Base-by-base conservation (phyloP, 495 filamentous ascomycete genomes). In the Penicillium lagena region DNA sequence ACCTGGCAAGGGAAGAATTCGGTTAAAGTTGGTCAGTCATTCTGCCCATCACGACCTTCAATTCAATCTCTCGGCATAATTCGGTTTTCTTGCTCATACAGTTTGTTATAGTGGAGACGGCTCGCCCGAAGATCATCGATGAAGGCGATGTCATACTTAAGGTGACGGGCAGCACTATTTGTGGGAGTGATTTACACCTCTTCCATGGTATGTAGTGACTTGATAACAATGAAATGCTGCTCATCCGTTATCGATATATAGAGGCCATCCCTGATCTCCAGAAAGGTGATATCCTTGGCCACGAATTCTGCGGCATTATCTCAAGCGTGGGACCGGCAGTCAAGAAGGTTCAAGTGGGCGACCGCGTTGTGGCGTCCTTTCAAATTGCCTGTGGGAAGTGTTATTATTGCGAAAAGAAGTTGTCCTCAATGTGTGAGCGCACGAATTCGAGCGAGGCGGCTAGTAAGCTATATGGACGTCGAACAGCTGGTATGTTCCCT, bases 201-300 rank as follows among this genome's bases (percentile, higher is more conserved):
- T 77, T 85, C 29, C 88, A 95, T 53, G 82, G 78, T 65, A 48
- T 43, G 47, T 6, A 2, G 4, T 22, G 22, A 22, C 22, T 22
- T 7, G 22, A 39, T 51, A 22, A 52, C 17, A 5, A 12, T 9
- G 35, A 9, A 22, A 4, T 17, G 17, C 6, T 6, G 22, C 2
- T 22, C 6, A 22, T 22, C 22, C 4, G 22, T 22, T 22, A 22
- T 6, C 22, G 4, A 22, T 22, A 0, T 22, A 0, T 35, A 72
- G 72, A 80, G 28, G 62, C 68, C 12, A 76, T 95, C 27, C 65
- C 90, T 4, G 75, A 94, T 55, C 51, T 95, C 31, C 67, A 83
- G 49, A 85, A 87, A 53, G 89, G 90, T 34, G 90, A 96, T 66
- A 89, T 95, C 39, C 75, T 95, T 0, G 90, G 90, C 37, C 89